Percentiles rank a stretch among this genome's conserved stretches.
These are phyloP conservation scores for Beauveria varroae DNA, from an alignment of 2,329 filamentous ascomycete species.

Conservation along the genomic window DNA sequence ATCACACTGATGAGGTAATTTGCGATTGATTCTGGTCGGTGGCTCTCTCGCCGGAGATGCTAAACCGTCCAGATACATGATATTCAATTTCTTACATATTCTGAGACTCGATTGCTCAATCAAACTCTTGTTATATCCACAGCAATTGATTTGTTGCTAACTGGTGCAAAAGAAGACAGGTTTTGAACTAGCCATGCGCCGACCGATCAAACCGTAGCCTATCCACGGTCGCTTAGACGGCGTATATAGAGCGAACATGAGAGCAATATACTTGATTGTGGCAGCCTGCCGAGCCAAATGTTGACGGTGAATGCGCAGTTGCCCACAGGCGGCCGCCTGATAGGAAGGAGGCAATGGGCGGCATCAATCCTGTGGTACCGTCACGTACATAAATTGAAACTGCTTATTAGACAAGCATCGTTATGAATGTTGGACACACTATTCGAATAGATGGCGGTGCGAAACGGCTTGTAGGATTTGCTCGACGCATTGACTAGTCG, in stretches of 20 bases:
- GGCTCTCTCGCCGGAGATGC: conserved; percentile 85
- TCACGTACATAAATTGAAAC: too few relatives aligned
- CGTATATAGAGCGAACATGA: neutral
- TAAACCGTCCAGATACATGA: conserved; percentile 72
- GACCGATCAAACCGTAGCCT: neutral
- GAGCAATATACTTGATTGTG: neutral
- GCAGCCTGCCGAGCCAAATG: neutral
- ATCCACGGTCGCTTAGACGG: neutral
- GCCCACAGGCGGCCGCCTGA: neutral
- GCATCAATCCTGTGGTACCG: too few relatives aligned
- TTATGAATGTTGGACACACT: too few relatives aligned
- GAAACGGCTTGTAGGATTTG: too few relatives aligned
- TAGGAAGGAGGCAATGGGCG: too few relatives aligned
- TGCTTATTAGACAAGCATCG: too few relatives aligned
- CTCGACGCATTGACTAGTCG: too few relatives aligned
- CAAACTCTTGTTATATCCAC: conserved; percentile 18
- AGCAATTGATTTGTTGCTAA: conserved; percentile 19
- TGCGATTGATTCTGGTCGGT: conserved; percentile 89
- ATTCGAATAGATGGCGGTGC: too few relatives aligned
- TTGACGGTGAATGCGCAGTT: neutral
- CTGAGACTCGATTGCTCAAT: conserved; percentile 49
- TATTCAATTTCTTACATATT: conserved; percentile 98
- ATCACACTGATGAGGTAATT: conserved; percentile 84
- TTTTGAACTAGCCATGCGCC: neutral
- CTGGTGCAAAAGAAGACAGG: conserved; percentile 14